Evolutionary conservation across 1,139 yeast species (phyloP).

Genomic region (Zygotorulaspora mrakii): DNA sequence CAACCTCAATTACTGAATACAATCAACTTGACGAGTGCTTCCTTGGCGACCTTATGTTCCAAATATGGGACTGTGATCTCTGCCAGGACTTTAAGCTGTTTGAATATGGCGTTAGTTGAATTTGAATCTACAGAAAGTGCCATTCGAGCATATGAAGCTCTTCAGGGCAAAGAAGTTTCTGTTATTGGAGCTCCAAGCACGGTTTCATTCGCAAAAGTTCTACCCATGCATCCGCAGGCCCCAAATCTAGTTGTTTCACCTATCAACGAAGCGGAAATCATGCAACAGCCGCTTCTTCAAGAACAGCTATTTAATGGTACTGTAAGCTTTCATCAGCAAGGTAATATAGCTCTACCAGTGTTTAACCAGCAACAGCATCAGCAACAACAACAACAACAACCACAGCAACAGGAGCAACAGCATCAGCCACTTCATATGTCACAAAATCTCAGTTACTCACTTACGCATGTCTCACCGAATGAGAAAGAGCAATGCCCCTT

Average conservation of each 20-base stretch:
- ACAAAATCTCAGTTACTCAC: slow-evolving; percentile 22
- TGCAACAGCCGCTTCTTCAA: slow-evolving; percentile 33
- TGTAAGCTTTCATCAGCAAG: slow-evolving; percentile 36
- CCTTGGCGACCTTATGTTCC: slow-evolving; percentile 41
- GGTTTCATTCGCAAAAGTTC: slow-evolving; percentile 63
- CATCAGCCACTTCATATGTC: slow-evolving; percentile 19
- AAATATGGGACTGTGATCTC: slow-evolving; percentile 53
- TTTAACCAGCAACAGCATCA: slow-evolving; percentile 26
- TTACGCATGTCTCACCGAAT: slow-evolving; percentile 19
- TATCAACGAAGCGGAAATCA: slow-evolving; percentile 12
- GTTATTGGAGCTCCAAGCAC: slow-evolving; percentile 64
- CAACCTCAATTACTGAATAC: slow-evolving; percentile 38
- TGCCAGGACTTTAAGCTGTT: slow-evolving; percentile 53
- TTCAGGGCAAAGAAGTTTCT: slow-evolving; percentile 70
- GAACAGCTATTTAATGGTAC: slow-evolving; percentile 37
- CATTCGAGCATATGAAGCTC: slow-evolving; percentile 66
- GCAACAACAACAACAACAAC: slow-evolving; percentile 15
- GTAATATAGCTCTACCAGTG: slow-evolving; percentile 34
- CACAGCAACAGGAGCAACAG: slow-evolving; percentile 12
- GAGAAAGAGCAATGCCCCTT: slow-evolving; percentile 38
- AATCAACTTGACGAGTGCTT: slow-evolving; percentile 29
- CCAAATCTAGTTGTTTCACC: slow-evolving; percentile 17
- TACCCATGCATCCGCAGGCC: slow-evolving; percentile 38
- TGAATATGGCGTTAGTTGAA: slow-evolving; percentile 65
- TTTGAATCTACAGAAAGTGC: slow-evolving; percentile 71